phyloP scores from a whole-genome alignment of 495 filamentous ascomycete species.

The Aspergillus coremiiformis region DNA sequence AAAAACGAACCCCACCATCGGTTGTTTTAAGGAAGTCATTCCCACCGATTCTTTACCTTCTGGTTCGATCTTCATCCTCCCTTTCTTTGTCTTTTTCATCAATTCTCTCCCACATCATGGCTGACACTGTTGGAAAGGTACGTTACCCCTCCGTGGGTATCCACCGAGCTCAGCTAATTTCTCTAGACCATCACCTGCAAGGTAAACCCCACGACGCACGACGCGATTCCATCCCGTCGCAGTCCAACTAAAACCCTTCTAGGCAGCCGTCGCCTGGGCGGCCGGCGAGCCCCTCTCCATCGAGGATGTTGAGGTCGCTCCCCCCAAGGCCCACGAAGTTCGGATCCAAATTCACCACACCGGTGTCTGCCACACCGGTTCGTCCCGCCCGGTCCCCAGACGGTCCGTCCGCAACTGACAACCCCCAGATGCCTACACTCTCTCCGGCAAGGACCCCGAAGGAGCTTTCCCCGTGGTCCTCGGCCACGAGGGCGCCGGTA shows the following conservation, averaged over 20 bases:
- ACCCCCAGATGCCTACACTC: conserved; percentile 81
- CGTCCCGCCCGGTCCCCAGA: conserved; percentile 5
- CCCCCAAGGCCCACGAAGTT: conserved; percentile 91
- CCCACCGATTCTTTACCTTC: conserved; percentile 4
- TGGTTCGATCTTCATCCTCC: conserved; percentile 7
- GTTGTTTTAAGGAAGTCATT: conserved; percentile 13
- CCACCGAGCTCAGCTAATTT: conserved; percentile 7
- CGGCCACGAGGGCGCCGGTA: conserved; percentile 93
- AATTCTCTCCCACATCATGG: conserved; percentile 20
- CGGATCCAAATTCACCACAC: conserved; percentile 95
- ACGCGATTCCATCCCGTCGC: conserved; percentile 9
- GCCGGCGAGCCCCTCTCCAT: conserved; percentile 80
- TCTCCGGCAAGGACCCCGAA: conserved; percentile 97
- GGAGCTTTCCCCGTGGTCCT: conserved; percentile 95
- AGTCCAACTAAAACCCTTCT: conserved; percentile 9
- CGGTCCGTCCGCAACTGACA: not conserved
- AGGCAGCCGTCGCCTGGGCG: conserved; percentile 96
- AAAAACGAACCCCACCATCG: not conserved
- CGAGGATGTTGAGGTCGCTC: conserved; percentile 86
- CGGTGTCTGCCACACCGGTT: conserved; percentile 96
- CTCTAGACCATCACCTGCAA: conserved; percentile 69
- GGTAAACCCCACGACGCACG: conserved; percentile 29
- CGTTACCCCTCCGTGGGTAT: not conserved
- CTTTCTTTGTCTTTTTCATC: conserved; percentile 1
- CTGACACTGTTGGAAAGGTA: conserved; percentile 53